phyloP scores from a whole-genome alignment of 2,329 filamentous ascomycete species.

The Tothia fuscella region DNA sequence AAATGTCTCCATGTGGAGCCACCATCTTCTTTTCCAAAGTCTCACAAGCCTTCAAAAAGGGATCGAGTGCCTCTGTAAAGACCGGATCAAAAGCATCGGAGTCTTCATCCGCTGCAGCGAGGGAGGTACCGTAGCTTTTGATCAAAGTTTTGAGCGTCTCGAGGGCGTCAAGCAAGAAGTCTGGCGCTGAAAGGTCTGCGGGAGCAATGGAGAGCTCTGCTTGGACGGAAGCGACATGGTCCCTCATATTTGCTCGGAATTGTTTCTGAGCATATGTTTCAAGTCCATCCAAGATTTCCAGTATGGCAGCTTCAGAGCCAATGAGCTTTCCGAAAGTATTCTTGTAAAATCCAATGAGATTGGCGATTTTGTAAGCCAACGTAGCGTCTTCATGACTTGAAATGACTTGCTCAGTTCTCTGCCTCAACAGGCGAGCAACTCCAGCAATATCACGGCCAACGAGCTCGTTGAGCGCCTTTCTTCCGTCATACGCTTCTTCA shows the following conservation, averaged over 20 bases:
- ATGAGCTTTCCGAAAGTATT: constrained; percentile 74
- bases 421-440: constrained; percentile 71
- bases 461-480: constrained; percentile 70
- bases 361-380: constrained; percentile 78
- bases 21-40: constrained; percentile 52
- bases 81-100: constrained; percentile 64
- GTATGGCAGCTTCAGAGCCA: constrained; percentile 52
- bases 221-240: constrained; percentile 66
- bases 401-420: constrained; percentile 82
- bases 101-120: constrained; percentile 43
- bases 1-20: constrained; percentile 51
- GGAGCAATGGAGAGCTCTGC: constrained; percentile 58
- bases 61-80: constrained; percentile 68
- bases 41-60: constrained; percentile 67
- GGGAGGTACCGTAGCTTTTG: constrained; percentile 75
- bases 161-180: constrained; percentile 70
- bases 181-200: constrained; percentile 62
- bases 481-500: constrained; percentile 55
- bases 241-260: constrained; percentile 69
- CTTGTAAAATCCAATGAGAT: constrained; percentile 79
- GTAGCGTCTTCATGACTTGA: constrained; percentile 87
- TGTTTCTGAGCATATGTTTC: constrained; percentile 69
- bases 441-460: constrained; percentile 77
- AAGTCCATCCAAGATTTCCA: constrained; percentile 55
- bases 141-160: constrained; percentile 68